phyloP scores from a whole-genome alignment of 306 rosid genomes.

The Cucurbita maxima region DNA sequence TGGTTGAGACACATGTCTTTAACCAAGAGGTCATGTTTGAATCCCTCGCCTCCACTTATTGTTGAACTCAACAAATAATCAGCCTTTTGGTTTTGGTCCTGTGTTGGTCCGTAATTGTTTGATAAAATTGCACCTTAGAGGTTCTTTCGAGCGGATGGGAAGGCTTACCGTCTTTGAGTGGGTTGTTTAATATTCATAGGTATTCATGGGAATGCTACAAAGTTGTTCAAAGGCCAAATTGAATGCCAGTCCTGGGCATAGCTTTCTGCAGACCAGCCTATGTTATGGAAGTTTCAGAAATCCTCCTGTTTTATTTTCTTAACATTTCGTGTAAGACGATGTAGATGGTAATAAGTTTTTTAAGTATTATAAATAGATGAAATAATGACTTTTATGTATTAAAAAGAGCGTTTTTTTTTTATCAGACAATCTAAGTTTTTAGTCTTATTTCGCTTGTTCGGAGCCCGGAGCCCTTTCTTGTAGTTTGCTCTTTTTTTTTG shows the following conservation, averaged over 20 bases:
- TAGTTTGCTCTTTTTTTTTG: too few relatives aligned
- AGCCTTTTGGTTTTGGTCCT: background rate
- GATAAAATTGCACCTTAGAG: background rate
- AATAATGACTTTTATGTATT: too few relatives aligned
- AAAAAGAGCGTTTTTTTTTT: too few relatives aligned
- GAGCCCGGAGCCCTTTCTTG: too few relatives aligned
- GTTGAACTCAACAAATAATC: background rate
- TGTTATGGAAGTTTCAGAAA: background rate
- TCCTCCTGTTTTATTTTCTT: background rate
- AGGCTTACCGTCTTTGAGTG: background rate
- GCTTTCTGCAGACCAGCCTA: background rate
- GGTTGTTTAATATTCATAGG: background rate
- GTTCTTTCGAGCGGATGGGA: background rate
- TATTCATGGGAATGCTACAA: background rate
- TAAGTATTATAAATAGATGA: background rate
- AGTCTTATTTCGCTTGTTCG: too few relatives aligned
- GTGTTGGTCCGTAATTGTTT: background rate
- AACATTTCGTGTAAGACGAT: background rate
- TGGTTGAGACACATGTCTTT: too few relatives aligned
- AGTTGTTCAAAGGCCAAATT: background rate
- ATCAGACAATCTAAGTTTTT: too few relatives aligned
- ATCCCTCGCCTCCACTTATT: background rate
- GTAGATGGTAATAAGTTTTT: background rate
- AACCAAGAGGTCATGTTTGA: background rate
- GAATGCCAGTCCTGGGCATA: background rate